Base-by-base conservation (phyloP, 495 filamentous ascomycete species). In the Alectoria sarmentosa region DNA sequence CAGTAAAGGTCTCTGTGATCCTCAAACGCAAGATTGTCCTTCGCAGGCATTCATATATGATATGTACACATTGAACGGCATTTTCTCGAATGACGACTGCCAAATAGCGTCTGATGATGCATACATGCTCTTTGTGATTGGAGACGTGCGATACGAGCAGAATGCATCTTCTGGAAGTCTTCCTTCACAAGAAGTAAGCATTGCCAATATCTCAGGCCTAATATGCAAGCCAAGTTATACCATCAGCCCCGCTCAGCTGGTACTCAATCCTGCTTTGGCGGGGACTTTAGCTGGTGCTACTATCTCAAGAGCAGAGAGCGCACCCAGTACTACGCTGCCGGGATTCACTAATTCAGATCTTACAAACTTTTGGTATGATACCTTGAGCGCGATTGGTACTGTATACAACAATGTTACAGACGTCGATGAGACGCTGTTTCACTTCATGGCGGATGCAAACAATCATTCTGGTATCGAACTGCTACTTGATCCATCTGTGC, bases 381-480 rank as follows among this genome's bases (percentile, higher is more conserved):
- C 48, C 17, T 30, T 52, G 14, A 52, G 48, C 26, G 48, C 23
- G 4, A 52, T 30, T 30, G 48, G 6, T 30, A 3, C 23, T 7
- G 5, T 52, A 30, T 52, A 52, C 14, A 52, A 52, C 48, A 52
- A 52, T 30, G 26, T 15, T 30, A 52, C 48, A 52, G 48, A 52
- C 48, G 48, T 52, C 3, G 14, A 52, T 17, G 48, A 52, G 48
- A 26, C 14, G 26, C 48, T 52, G 48, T 52, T 52, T 30, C 48
- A 30, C 48, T 30, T 52, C 23, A 52, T 52, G 48, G 48, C 48
- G 48, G 48, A 28, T 52, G 48, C 48, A 52, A 52, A 52, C 48
- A 52, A 52, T 17, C 48, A 52, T 30, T 52, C 48, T 15, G n/a
- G 26, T 17, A 52, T 52, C 26, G 48, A 52, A 15, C 23, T 7